These are phyloP conservation scores for Rhodotorula sphaerocarpa DNA, from an alignment of 768 basidiomycete genomes.

Conservation along the genomic window DNA sequence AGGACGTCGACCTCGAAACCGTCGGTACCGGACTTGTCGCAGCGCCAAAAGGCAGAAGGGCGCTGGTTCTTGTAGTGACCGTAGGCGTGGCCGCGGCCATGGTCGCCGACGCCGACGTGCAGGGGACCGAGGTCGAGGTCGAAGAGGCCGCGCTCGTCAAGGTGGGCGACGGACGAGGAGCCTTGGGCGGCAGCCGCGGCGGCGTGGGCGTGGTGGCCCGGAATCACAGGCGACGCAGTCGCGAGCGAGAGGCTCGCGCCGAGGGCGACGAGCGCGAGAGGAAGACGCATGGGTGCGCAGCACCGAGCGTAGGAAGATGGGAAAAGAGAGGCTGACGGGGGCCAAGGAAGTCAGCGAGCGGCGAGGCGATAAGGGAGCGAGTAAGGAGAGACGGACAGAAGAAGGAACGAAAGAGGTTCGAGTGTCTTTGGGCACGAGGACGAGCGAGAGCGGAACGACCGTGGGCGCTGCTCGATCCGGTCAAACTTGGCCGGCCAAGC, in stretches of 20 bases:
- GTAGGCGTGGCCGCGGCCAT: neutral
- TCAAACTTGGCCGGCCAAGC: too few relatives aligned
- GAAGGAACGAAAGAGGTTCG: neutral
- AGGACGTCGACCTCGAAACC: conserved; percentile 7
- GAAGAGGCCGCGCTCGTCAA: conserved; percentile 2
- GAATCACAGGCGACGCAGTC: too few relatives aligned
- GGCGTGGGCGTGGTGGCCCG: too few relatives aligned
- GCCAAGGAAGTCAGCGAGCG: neutral
- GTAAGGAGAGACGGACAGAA: neutral
- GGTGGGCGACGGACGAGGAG: neutral
- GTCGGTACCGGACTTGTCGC: conserved; percentile 14
- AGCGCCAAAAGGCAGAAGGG: neutral
- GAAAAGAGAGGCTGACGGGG: too few relatives aligned
- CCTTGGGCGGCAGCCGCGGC: too few relatives aligned
- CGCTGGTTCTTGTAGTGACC: too few relatives aligned
- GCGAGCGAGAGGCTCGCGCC: too few relatives aligned
- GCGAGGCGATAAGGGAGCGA: too few relatives aligned
- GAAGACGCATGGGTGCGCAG: neutral
- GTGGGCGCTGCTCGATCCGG: too few relatives aligned
- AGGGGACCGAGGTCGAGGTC: conserved; percentile 21
- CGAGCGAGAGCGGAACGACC: neutral
- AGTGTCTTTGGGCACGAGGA: neutral
- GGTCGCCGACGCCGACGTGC: conserved; percentile 2
- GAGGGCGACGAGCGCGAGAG: too few relatives aligned
- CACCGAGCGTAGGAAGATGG: too few relatives aligned